Evolutionary conservation across 202 grass and related monocot species (phyloP).

Genomic region (Cymbopogon flexuosus): DNA sequence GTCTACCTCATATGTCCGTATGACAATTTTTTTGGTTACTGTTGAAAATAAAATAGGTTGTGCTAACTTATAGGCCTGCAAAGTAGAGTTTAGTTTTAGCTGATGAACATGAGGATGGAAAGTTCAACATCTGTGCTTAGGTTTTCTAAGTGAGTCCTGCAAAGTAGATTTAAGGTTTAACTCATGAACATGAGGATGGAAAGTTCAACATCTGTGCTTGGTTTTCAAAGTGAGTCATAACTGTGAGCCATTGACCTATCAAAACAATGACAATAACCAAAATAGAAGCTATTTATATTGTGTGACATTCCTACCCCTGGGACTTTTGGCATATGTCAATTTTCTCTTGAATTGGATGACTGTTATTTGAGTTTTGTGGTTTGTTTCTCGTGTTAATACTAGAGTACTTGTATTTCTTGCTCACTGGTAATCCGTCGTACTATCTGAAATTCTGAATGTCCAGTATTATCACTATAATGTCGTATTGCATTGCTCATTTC

Average conservation of each 20-base stretch:
- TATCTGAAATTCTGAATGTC: neutral
- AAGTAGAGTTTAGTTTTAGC: neutral
- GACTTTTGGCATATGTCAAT: neutral
- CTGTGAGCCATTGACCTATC: neutral
- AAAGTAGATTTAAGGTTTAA: neutral
- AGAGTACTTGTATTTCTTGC: neutral
- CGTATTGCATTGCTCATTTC: slow-evolving; percentile 11
- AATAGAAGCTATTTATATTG: slow-evolving; percentile 6
- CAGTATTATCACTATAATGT: neutral
- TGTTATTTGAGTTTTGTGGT: slow-evolving; percentile 11
- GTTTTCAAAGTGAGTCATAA: neutral
- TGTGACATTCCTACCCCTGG: neutral
- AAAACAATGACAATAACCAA: neutral
- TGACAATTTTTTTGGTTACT: neutral
- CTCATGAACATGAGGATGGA: neutral
- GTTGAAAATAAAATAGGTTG: neutral
- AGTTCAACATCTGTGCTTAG: neutral
- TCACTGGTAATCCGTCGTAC: neutral
- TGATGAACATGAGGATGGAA: neutral
- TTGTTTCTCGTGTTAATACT: neutral
- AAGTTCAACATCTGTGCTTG: neutral
- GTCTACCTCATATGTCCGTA: neutral
- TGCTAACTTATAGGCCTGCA: neutral
- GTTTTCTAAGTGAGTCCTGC: neutral
- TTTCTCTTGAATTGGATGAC: slow-evolving; percentile 3